Conservation (phyloP, 1,284 basidiomycete species). For the Abortiporus biennis region DNA sequence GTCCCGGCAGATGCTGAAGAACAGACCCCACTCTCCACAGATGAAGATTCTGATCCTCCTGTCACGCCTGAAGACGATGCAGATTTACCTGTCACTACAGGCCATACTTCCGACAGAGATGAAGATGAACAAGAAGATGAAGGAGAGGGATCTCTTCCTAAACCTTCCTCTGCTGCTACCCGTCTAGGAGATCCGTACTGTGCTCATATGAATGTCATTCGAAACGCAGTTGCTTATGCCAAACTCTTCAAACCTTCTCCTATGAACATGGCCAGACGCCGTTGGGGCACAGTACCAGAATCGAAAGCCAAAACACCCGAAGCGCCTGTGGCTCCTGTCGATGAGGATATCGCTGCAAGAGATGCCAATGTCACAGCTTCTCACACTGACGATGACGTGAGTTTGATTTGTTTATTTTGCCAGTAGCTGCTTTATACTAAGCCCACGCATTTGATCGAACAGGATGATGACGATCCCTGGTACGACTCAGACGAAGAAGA, state of each 20-base stretch:
- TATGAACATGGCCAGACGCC: conserved; percentile 44
- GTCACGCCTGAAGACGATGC: conserved; percentile 17
- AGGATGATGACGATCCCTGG: no score
- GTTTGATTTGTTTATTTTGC: no score
- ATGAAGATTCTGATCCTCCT: conserved; percentile 19
- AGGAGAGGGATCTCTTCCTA: conserved; percentile 31
- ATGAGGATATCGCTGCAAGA: no score
- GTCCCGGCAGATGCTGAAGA: conserved; percentile 17
- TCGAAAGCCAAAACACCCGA: no score
- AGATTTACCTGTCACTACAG: conserved; percentile 6
- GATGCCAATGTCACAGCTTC: no score
- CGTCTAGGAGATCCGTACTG: conserved; percentile 4
- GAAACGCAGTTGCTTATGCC: no score
- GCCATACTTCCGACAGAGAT: conserved; percentile 2
- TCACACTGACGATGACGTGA: no score
- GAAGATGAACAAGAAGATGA: conserved; percentile 13
- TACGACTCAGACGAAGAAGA: no score
- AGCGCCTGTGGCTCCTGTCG: no score
- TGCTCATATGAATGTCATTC: conserved; percentile 19
- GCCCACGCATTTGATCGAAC: no score
- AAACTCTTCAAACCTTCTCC: conserved; percentile 52
- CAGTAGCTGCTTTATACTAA: no score
- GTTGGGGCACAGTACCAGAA: no score
- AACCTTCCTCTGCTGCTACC: conserved; percentile 25
- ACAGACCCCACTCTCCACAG: conserved; percentile 12